A percentile compares a stretch with the other conserved stretches of the same genome.
Conservation (phyloP, 495 filamentous ascomycete genomes). For the Penicillium soppii region DNA sequence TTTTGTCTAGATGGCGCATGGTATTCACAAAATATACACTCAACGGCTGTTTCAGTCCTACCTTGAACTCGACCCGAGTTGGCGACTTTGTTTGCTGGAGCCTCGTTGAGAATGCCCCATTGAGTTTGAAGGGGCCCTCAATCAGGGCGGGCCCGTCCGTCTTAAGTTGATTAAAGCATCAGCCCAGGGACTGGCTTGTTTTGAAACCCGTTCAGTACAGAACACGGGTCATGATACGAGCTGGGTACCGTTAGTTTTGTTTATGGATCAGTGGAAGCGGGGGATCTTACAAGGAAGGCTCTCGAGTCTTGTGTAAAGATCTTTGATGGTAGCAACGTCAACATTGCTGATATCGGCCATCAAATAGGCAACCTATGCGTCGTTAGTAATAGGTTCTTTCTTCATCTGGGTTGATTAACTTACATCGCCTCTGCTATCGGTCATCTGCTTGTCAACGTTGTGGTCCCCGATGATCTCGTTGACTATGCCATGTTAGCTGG, state of each 20-base stretch:
- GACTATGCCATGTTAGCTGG: slow-evolving; percentile 49
- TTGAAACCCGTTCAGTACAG: slow-evolving; percentile 61
- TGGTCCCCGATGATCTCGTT: slow-evolving; percentile 92
- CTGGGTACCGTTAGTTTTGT: slow-evolving; percentile 37
- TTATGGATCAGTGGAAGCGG: not conserved
- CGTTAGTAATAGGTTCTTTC: slow-evolving; percentile 11
- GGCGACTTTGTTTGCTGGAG: not conserved
- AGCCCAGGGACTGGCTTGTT: slow-evolving; percentile 3
- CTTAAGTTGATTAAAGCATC: slow-evolving; percentile 28
- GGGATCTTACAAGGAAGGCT: slow-evolving; percentile 69
- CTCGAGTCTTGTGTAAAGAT: slow-evolving; percentile 80
- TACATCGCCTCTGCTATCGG: slow-evolving; percentile 89
- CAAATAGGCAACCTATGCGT: slow-evolving; percentile 74
- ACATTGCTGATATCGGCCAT: slow-evolving; percentile 97
- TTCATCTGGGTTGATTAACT: slow-evolving; percentile 14
- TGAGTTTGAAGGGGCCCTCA: not conserved
- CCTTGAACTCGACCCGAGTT: not conserved
- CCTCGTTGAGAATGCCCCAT: slow-evolving; percentile 24
- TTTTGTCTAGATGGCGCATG: slow-evolving; percentile 5
- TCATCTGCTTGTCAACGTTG: slow-evolving; percentile 98
- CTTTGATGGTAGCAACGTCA: slow-evolving; percentile 75
- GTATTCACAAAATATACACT: slow-evolving; percentile 3
- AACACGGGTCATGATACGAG: slow-evolving; percentile 83
- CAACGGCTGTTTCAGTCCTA: not conserved
- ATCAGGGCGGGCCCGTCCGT: not conserved